Evolutionary conservation across 2,329 filamentous ascomycete species (phyloP), one percentile per base, ranked within the genome.

Genomic region (Claviceps maximensis): DNA sequence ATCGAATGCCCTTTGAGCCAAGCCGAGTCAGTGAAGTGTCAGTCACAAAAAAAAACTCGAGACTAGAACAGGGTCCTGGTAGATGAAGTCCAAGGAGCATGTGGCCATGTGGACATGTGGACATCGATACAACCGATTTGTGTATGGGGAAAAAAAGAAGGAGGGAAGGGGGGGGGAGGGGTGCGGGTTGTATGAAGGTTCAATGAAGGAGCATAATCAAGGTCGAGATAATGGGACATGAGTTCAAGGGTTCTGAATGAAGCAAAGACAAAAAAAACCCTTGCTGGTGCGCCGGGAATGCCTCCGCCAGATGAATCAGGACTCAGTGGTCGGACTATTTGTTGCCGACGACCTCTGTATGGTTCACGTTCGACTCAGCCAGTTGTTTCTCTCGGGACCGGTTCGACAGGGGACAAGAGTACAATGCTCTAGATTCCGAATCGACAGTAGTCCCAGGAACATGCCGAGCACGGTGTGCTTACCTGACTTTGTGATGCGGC

Each of bases 191-290:
- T 44, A 29, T 31, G 8, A 31, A 47, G 25, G 36, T 46, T 44
- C 15, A 38, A 36, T 49, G 36, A 52, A 53, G 51, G 51, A 49
- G 47, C 42, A 29, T 21, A 25, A 19, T 17, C 27, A 44, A 49
- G 47, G 21, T 29, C 25, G 40, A 53, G 13, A 23, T 38, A 47
- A 44, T 36, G 19, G 19, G 21, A 53, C 36, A 15, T 31, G 31
- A 25, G 6, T 19, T n/a, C 47, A 53, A 21, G 25, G 46, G 46
- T 15, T 23, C 36, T 40, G 21, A 23, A 49, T 33, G 38, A 33
- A 53, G 51, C 27, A 44, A 45, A 31, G 44, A 33, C 15, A 47
- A 45, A 23, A 45, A 45, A 23, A 4, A 47, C 23, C 38, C n/a
- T 29, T 13, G 44, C 45, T 21, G 21, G 12, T 44, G 23, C 15